These are phyloP conservation scores for Cutaneotrichosporon cavernicola DNA, from an alignment of 1,284 basidiomycete species.

Conservation along the genomic window DNA sequence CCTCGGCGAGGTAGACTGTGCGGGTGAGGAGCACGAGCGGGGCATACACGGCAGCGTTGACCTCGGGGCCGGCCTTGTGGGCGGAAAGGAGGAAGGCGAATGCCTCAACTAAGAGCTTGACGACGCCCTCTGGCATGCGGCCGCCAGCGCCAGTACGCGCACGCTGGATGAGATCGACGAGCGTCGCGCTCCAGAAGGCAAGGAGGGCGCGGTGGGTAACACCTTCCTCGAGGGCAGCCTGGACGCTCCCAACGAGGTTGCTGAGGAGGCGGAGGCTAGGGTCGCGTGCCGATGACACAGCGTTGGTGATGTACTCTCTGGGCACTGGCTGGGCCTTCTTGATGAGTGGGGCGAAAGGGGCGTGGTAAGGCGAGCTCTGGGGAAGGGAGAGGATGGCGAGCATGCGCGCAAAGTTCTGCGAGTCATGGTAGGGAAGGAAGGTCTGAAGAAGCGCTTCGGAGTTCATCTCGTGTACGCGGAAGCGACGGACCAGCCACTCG, in stretches of 20 bases:
- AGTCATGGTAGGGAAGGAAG: slow-evolving; percentile 93
- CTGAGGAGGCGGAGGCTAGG: slow-evolving; percentile 62
- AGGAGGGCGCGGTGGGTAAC: slow-evolving; percentile 69
- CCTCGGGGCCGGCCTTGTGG: slow-evolving; percentile 39
- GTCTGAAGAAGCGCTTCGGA: slow-evolving; percentile 72
- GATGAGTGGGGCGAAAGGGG: slow-evolving; percentile 69
- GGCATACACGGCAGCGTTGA: slow-evolving; percentile 51
- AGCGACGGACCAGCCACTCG: slow-evolving; percentile 93
- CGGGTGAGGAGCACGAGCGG: slow-evolving; percentile 50
- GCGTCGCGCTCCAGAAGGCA: slow-evolving; percentile 76
- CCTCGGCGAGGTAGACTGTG: slow-evolving; percentile 44
- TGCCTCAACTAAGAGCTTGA: slow-evolving; percentile 51
- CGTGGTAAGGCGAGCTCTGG: slow-evolving; percentile 45
- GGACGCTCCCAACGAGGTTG: slow-evolving; percentile 56
- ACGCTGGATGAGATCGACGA: slow-evolving; percentile 74
- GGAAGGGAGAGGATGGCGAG: slow-evolving; percentile 76
- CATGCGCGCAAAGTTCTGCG: slow-evolving; percentile 92
- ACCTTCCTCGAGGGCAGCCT: slow-evolving; percentile 58
- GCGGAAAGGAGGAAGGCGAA: slow-evolving; percentile 42
- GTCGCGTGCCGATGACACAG: slow-evolving; percentile 58
- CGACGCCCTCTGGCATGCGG: slow-evolving; percentile 39
- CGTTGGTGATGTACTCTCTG: slow-evolving; percentile 68
- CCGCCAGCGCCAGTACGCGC: slow-evolving; percentile 38
- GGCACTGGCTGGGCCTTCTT: slow-evolving; percentile 70
- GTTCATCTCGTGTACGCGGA: slow-evolving; percentile 91